Percentiles rank a stretch among this genome's conserved stretches.
Conservation (phyloP, 2,329 filamentous ascomycete species). For the Alternaria hordeiaustralica region DNA sequence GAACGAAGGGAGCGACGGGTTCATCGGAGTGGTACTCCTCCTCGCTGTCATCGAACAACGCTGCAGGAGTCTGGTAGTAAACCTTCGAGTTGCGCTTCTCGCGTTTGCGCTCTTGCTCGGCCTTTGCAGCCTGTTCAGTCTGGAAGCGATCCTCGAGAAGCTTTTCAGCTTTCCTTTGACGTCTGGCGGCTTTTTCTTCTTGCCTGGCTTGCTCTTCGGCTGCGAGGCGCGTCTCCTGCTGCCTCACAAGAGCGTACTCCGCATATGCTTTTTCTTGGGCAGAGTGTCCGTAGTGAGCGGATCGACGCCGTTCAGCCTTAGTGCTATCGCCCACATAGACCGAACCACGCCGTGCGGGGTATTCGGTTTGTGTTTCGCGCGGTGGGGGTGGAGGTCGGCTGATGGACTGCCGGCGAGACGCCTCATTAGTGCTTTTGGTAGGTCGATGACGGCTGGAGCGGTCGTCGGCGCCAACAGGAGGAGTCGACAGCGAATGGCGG, state of each 20-base stretch:
- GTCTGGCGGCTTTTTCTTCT: no score
- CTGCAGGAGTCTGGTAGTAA: constrained; percentile 15
- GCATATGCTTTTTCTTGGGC: no score
- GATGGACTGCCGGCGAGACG: constrained; percentile 26
- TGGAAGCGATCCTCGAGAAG: no score
- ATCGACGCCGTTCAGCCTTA: constrained; percentile 33
- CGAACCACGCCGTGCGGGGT: constrained; percentile 29
- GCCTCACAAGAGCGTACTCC: background rate
- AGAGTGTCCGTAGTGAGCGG: constrained; percentile 34
- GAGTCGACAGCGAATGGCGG: constrained; percentile 14
- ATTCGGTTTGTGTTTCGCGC: constrained; percentile 42
- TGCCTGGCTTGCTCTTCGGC: background rate
- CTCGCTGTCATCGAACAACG: constrained; percentile 26
- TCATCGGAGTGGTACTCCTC: constrained; percentile 13
- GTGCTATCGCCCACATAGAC: constrained; percentile 36
- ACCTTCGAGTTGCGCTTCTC: constrained; percentile 21
- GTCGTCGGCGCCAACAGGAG: constrained; percentile 25
- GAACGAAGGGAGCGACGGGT: background rate
- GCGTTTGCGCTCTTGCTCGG: constrained; percentile 18
- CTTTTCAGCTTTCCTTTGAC: no score
- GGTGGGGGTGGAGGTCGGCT: constrained; percentile 45
- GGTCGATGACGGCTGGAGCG: constrained; percentile 17
- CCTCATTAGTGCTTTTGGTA: constrained; percentile 25
- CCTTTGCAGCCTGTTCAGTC: background rate
- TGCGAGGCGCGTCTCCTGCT: background rate